Base-by-base conservation (phyloP, 129 eudicot species). In the Helianthus tuberosus region DNA sequence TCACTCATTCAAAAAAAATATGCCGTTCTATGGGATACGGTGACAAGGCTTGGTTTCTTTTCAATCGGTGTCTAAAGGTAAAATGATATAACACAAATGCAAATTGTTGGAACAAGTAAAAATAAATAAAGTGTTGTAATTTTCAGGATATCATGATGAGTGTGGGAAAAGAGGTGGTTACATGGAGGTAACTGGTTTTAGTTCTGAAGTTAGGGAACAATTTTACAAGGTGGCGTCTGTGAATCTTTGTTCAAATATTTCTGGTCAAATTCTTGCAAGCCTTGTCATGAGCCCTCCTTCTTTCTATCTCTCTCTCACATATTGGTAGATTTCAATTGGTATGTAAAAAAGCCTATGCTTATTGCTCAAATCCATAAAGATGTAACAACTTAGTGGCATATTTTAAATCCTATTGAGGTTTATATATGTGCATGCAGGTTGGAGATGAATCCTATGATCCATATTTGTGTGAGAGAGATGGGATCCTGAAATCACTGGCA, bases 121-220 rank as follows among this genome's bases (percentile, higher is more conserved):
- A 52, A 20, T 75, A 73, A 29, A 25, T 16, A 68, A 46, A 1
- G 16, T 57, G 8, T 39, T 57, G 4, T 12, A 25, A 11, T 35
- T 43, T 6, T 72, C 76, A 95, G 99, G 99, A n/a, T 95, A 91
- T 83, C 81, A 95, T 69, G 99, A 96, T 49, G 99, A 95, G 75
- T 95, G 99, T 74, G 99, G 99, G 61, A 89, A 91, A 80, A 81
- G 97, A 85, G 99, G 99, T 59, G 97, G 99, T 61, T 91, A 91
- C 85, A 95, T 95, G 97, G 99, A 95, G 78, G 89, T 95, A 15
- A 95, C 99, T 71, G 99, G 99, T 64, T 95, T 95, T 72, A 77
- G 83, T 86, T 79, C 90, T 8, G 90, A 89, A 66, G 73, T 89
- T 10, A 84, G 96, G 82, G 89, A 91, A 65, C 99, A 95, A 68